Evolutionary conservation across 2,329 filamentous ascomycete species (phyloP).

Genomic region (Dothidotthia symphoricarpi): DNA sequence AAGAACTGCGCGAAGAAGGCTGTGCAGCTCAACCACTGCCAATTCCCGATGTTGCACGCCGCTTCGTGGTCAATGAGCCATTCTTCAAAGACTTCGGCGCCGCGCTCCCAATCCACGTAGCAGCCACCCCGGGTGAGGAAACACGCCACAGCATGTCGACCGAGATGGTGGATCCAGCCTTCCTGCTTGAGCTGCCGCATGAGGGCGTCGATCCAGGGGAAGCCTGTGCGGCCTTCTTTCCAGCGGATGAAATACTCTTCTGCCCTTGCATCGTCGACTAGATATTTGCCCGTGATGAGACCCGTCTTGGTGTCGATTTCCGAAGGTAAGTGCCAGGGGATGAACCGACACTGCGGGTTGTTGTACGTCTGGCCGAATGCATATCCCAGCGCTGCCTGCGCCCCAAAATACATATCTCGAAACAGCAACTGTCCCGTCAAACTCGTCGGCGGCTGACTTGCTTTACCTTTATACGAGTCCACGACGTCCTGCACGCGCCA

Average conservation of each 20-base stretch:
- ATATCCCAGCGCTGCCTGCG: conserved; percentile 66
- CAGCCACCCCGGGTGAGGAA: conserved; percentile 78
- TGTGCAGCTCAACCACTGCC: conserved; percentile 75
- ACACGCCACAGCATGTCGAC: conserved; percentile 73
- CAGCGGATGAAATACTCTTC: conserved; percentile 68
- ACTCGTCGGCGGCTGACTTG: conserved; percentile 61
- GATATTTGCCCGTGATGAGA: conserved; percentile 59
- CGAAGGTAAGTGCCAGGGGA: conserved; percentile 74
- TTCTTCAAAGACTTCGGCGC: conserved; percentile 75
- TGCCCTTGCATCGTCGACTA: conserved; percentile 61
- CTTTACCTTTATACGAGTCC: conserved; percentile 56
- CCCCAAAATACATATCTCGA: conserved; percentile 80
- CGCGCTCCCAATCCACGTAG: conserved; percentile 76
- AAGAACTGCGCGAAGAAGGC: conserved; percentile 74
- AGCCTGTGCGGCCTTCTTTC: conserved; percentile 68
- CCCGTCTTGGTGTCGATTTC: conserved; percentile 49
- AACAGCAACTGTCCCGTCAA: conserved; percentile 72
- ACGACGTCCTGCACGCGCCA: conserved; percentile 67
- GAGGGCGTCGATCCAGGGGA: conserved; percentile 77
- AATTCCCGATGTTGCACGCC: conserved; percentile 72
- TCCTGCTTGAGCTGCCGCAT: conserved; percentile 72
- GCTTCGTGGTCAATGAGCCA: conserved; percentile 72
- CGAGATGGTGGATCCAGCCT: conserved; percentile 79
- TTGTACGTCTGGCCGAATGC: conserved; percentile 63
- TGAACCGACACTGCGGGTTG: conserved; percentile 68